Conservation (phyloP, 495 filamentous ascomycete species). For the Penicillium ochrochloron region DNA sequence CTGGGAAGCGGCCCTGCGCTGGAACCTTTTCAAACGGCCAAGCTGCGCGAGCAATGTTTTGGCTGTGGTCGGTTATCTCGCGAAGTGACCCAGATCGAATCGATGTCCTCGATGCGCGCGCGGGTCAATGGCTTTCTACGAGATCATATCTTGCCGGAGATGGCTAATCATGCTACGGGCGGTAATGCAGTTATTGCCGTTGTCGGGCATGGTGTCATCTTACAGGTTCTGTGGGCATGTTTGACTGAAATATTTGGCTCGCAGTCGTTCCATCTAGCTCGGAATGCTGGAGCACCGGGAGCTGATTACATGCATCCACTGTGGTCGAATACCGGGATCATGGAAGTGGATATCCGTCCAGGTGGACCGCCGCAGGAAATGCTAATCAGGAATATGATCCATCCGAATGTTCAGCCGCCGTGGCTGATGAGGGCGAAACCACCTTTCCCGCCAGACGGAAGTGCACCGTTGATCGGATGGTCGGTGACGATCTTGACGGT, state of each 20-base stretch:
- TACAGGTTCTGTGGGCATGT: constrained; percentile 65
- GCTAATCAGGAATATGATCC: constrained; percentile 4
- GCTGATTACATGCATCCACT: constrained; percentile 28
- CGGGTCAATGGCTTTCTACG: constrained; percentile 68
- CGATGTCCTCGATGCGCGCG: constrained; percentile 60
- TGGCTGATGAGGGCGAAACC: constrained; percentile 7
- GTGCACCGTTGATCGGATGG: constrained; percentile 19
- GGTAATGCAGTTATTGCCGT: constrained; percentile 54
- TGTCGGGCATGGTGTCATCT: constrained; percentile 79
- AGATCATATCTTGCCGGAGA: constrained; percentile 57
- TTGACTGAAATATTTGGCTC: constrained; percentile 59
- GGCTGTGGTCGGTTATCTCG: constrained; percentile 10
- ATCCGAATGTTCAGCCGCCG: constrained; percentile 11
- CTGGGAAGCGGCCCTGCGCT: constrained; percentile 10
- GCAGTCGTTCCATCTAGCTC: constrained; percentile 36
- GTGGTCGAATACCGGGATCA: constrained; percentile 68
- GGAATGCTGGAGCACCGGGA: constrained; percentile 16
- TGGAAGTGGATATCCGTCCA: constrained; percentile 54
- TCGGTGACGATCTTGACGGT: constrained; percentile 27
- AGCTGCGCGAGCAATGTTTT: constrained; percentile 30
- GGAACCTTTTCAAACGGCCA: constrained; percentile 19
- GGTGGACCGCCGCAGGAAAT: constrained; percentile 8
- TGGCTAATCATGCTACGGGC: constrained; percentile 38
- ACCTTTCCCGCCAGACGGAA: constrained; percentile 11
- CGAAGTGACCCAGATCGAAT: constrained; percentile 28